phyloP scores from a whole-genome alignment of 129 eudicot genomes.

The Pittosporum tobira region DNA sequence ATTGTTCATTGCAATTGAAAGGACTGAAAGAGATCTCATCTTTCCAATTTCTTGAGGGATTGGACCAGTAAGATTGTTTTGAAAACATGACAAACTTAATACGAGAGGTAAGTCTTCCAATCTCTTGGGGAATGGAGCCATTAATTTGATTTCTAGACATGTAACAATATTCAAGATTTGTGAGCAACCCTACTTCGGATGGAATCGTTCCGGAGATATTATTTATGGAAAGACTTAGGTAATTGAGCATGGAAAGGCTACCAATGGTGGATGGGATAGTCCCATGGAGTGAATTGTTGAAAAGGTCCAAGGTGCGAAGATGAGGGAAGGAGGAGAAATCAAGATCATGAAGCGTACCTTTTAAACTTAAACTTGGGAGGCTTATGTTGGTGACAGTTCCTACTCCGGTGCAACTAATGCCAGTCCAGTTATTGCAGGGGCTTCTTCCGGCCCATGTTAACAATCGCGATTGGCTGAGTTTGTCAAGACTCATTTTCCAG shows the following conservation, averaged over 20 bases:
- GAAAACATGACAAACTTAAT: background rate
- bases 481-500: conserved; percentile 21
- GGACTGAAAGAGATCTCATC: background rate
- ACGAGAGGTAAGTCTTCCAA: background rate
- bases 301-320: conserved; percentile 17
- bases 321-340: conserved; percentile 12
- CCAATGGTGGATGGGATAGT: conserved; percentile 11
- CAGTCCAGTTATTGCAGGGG: conserved; percentile 14
- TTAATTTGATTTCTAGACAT: background rate
- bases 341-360: conserved; percentile 16
- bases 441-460: conserved; percentile 8
- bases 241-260: conserved; percentile 13
- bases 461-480: conserved; percentile 7
- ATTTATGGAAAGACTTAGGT: conserved; percentile 13
- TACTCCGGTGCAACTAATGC: conserved; percentile 12
- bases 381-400: background rate
- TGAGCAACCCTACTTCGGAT: too few relatives aligned
- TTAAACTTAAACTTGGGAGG: conserved; percentile 4
- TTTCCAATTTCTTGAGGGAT: background rate
- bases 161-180: too few relatives aligned
- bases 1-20: background rate
- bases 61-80: background rate
- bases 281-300: conserved; percentile 17
- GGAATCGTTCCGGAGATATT: too few relatives aligned
- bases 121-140: background rate